Evolutionary conservation across 1,139 yeast species (phyloP), one percentile per base, ranked within the genome.

Genomic region (Yamadazyma trypodendri): DNA sequence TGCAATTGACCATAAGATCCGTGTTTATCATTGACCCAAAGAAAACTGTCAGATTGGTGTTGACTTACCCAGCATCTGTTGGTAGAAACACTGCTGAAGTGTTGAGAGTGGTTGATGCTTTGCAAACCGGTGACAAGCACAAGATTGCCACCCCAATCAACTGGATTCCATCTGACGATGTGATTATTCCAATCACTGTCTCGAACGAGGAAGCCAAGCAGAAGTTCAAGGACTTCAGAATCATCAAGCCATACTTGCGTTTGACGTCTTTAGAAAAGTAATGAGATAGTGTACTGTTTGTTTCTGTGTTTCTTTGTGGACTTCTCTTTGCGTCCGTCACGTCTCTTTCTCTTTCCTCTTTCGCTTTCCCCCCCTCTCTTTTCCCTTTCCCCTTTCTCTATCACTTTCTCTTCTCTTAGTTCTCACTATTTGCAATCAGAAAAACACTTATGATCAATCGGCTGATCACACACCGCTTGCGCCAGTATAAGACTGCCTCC

Each of bases 71-170:
- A 40, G 94, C 96, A 40, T 80, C 94, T 35, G 83, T 87, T 45
- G 96, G 96, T 60, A 81, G 96, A 73, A 88, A 88, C 78, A 75
- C 95, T 40, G 75, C 83, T 38, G 96, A 88, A 67, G 88, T 88
- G 35, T 74, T 88, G 61, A 81, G 96, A 66, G 94, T 83, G 32
- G 69, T 88, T 46, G 95, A 87, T 61, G 84, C 96, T 37, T 72
- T 88, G 60, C 96, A 88, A 69, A 68, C 79, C 50, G 79, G 85
- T 48, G 96, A 88, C 65, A 72, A 75, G 58, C 72, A 79, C 64
- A 88, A 94, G 51, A 75, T 87, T 50, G 92, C 85, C 46, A 87
- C 96, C 37, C 95, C 95, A 42, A 81, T 81, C 53, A 77, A 79
- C 66, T 77, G 82, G 82, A 71, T 71, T 44, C 77, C 72, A 37